Conservation (phyloP, 441 rosid genomes). For the Rhodomyrtus psidioides region DNA sequence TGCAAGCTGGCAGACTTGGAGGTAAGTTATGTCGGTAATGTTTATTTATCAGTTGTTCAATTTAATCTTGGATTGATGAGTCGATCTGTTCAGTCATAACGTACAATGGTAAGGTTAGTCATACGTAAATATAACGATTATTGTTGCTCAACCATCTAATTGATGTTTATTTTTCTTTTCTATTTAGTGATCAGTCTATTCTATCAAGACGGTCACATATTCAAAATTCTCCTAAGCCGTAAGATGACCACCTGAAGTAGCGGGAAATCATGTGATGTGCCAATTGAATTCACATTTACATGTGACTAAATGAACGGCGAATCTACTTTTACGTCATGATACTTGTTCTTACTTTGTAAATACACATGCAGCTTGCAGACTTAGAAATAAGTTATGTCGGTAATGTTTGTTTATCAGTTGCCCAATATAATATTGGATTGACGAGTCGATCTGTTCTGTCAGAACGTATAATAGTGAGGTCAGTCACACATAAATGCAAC, state of each 20-base stretch:
- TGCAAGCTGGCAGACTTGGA: accelerated
- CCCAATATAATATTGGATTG: neutral
- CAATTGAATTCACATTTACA: neutral
- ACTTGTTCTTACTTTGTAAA: neutral
- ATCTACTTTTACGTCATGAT: neutral
- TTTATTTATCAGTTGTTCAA: neutral
- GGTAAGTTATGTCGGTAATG: neutral
- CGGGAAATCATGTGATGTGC: neutral
- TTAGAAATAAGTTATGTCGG: accelerated
- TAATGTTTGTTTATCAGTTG: neutral
- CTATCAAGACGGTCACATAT: neutral
- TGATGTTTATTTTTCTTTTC: neutral
- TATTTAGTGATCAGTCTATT: neutral
- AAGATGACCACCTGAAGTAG: neutral
- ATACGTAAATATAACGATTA: neutral
- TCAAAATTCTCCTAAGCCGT: neutral
- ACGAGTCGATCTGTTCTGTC: accelerated
- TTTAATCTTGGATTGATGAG: neutral
- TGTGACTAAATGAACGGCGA: neutral
- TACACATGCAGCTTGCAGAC: accelerated
- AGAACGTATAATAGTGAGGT: accelerated
- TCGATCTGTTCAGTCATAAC: accelerated
- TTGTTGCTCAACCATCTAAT: neutral
- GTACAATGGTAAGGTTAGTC: neutral
- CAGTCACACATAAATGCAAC: neutral